Evolutionary conservation across 2,329 filamentous ascomycete species (phyloP), one percentile per base, ranked within the genome.

Genomic region (Botryotinia narcissicola): DNA sequence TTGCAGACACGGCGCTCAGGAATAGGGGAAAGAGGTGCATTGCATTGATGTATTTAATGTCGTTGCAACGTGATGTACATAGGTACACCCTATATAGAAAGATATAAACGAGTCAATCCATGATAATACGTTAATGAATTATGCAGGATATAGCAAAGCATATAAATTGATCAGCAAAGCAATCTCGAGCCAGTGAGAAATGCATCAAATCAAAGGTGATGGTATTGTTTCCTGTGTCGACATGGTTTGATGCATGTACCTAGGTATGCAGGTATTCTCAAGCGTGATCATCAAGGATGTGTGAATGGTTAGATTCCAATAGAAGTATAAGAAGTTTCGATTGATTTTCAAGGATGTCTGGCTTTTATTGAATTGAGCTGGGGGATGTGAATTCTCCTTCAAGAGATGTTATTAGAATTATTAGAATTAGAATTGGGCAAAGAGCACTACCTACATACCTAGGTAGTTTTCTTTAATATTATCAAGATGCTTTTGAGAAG

Each of bases 181-280:
- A 70, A 32, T 70, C 57, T 57, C 51, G 51, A 57, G 51, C 51
- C 51, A 18, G 51, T 8, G 51, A 57, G 46, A 46, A 35, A 59
- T 59, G 40, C 32, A 35, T 59, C 29, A 35, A 66, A 66, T 48
- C 51, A 48, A 48, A 48, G 20, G 32, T 35, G 67, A 60, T 37
- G 54, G 68, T 25, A 61, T 70, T 63, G 57, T 71, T 37, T 70
- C 68, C 68, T 63, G 68, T 60, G 40, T 32, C 6, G 57, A 48
- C 68, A 46, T 35, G 68, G 68, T 32, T 57, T 48, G 16, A 71
- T 71, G 68, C 68, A 63, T 71, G 68, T 40, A 37, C 37, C 37
- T 37, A 37, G 37, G 37, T 37, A 51, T 67, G 63, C 46, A 67
- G 46, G 48, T 54, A 68, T 68, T 40, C 32, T 68, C 64, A 68